Percentiles rank a stretch among this genome's conserved stretches.
phyloP scores from a whole-genome alignment of 441 rosid genomes.

The Aquilaria agallochum region DNA sequence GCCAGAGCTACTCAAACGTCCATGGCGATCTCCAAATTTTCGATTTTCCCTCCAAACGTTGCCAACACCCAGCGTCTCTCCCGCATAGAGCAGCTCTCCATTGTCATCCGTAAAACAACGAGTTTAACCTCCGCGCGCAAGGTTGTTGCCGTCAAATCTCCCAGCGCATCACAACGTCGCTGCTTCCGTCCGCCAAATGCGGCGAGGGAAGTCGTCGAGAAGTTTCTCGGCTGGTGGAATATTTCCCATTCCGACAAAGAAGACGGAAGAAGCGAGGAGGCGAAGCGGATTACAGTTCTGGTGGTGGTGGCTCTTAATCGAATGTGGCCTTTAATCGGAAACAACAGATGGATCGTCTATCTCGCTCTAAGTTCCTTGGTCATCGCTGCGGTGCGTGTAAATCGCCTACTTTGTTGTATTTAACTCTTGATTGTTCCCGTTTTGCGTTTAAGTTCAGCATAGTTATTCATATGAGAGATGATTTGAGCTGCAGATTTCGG shows the following conservation, averaged over 20 bases:
- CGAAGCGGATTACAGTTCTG: conserved; percentile 22
- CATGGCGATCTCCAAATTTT: too few relatives aligned
- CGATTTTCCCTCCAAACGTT: too few relatives aligned
- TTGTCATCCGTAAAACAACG: too few relatives aligned
- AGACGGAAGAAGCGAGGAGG: conserved; percentile 10
- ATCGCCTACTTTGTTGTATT: neutral
- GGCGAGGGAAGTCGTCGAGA: conserved; percentile 8
- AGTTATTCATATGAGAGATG: neutral
- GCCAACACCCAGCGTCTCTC: too few relatives aligned
- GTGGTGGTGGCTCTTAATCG: conserved; percentile 20
- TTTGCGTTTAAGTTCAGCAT: neutral
- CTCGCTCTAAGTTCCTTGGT: conserved; percentile 34
- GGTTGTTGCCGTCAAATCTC: too few relatives aligned
- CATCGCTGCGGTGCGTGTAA: conserved; percentile 34
- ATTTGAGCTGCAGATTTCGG: conserved; percentile 30
- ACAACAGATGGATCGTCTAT: conserved; percentile 35
- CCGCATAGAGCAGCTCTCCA: too few relatives aligned
- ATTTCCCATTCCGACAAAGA: conserved; percentile 16
- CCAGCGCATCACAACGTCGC: too few relatives aligned
- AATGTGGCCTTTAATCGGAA: conserved; percentile 36
- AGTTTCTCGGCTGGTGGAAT: conserved; percentile 34
- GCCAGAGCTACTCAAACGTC: too few relatives aligned
- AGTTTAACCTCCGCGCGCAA: too few relatives aligned
- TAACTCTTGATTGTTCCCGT: neutral
- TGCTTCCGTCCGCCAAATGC: too few relatives aligned